Conservation (phyloP, 306 rosid species). For the Ormosia semicastrata region DNA sequence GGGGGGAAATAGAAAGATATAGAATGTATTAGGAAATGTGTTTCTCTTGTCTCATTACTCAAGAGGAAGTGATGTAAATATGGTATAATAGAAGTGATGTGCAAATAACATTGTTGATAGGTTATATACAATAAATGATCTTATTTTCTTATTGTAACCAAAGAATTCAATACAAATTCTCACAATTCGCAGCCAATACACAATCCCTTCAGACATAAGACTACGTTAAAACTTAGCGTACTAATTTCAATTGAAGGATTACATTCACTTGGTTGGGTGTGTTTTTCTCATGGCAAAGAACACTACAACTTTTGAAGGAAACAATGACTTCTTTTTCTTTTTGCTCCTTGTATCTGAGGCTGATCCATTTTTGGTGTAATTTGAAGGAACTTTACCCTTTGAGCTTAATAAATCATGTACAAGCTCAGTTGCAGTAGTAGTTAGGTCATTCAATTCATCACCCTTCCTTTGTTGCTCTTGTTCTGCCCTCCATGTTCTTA, state of each 20-base stretch:
- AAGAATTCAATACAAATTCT: conserved; percentile 13
- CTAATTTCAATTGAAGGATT: conserved; percentile 23
- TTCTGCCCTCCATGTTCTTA: conserved; percentile 67
- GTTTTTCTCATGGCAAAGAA: conserved; percentile 76
- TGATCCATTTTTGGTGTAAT: conserved; percentile 34
- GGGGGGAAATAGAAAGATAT: no score
- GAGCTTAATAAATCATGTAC: conserved; percentile 35
- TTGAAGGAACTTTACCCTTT: conserved; percentile 26
- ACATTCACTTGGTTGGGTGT: conserved; percentile 44
- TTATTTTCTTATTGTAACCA: conserved; percentile 11
- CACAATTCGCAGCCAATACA: conserved; percentile 4
- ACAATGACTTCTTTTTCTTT: conserved; percentile 68
- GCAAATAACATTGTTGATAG: background rate
- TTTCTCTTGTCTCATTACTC: background rate
- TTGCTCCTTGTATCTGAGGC: conserved; percentile 56
- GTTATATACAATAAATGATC: conserved; percentile 21
- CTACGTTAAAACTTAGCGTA: background rate
- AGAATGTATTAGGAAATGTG: background rate
- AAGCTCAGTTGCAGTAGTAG: conserved; percentile 5
- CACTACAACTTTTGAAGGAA: conserved; percentile 68
- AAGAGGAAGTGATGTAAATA: background rate
- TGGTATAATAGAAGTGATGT: background rate
- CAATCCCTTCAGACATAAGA: background rate
- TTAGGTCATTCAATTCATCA: conserved; percentile 32
- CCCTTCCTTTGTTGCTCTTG: conserved; percentile 61